Evolutionary conservation across 78 protist genomes (phyloP), one percentile per base, ranked within the genome.

Genomic region (Planoprotostelium fungivorum): DNA sequence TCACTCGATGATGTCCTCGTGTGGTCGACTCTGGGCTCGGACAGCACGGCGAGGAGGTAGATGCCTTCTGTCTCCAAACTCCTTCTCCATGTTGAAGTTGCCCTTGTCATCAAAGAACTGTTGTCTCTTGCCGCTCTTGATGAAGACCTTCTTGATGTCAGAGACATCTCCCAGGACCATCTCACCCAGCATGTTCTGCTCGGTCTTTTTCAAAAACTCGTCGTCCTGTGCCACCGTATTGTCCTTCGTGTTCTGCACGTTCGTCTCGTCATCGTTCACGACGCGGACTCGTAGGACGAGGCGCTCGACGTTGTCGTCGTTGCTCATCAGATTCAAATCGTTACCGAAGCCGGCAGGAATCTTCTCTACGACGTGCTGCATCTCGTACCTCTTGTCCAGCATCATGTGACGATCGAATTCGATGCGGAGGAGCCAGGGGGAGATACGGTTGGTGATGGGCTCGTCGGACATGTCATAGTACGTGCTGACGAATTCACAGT

Each of bases 1-100:
- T 98, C 94, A 94, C 99, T 99, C 36, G 98, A 94, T 28, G 73
- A 34, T 0, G 98, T 95, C 36, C 97, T 92, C 31, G 38, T 51
- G 35, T 51, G 84, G 88, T 99, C 99, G 31, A 99, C 98, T 35
- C 90, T 89, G 38, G 86, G 86, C 84, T 92, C 88, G 25, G 93
- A 5, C 94, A 98, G 63, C 0, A 98, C 99, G 16, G 35, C 90
- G 35, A 89, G 37, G 1, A 99, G 38, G 83, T 96, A 95, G 63
- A 88, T 63, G 73, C 99, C 99, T 38, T 96, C 97, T 0, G 99
- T 98, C 51, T 95, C 97, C 37, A 98, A 92, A 95, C 86, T 95
- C 97, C 38, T 87, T 89, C 87, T 94, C 86, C 86, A 29, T 51
- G 34, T 34, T 83, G 84, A 35, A 38, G 83, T 88, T 38, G 38